These are phyloP conservation scores for Mrakia hoshinonis DNA, from an alignment of 768 basidiomycete species.

Conservation along the genomic window DNA sequence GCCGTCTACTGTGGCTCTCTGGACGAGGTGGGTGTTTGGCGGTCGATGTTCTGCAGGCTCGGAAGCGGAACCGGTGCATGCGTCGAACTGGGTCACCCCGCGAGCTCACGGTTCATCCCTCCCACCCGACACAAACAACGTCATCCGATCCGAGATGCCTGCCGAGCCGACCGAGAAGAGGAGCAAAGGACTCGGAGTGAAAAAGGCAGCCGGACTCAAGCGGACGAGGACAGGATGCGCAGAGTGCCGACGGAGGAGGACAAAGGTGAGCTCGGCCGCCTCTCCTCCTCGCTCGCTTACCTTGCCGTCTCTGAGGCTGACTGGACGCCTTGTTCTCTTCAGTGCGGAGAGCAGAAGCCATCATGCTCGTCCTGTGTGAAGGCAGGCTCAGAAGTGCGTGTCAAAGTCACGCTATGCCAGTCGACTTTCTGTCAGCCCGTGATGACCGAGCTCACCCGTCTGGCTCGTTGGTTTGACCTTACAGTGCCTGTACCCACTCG, in stretches of 20 bases:
- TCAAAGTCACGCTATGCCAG: background rate
- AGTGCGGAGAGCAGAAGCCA: slow-evolving; percentile 8
- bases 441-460: too few species aligned
- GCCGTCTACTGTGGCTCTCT: too few species aligned
- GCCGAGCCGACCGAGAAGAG: background rate
- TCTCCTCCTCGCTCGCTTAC: background rate
- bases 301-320: background rate
- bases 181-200: background rate
- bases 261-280: background rate
- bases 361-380: background rate
- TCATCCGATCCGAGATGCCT: background rate
- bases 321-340: background rate
- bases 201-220: background rate
- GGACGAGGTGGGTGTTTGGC: too few species aligned
- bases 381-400: background rate
- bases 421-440: too few species aligned
- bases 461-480: too few species aligned
- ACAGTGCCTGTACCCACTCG: slow-evolving; percentile 6
- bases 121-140: background rate
- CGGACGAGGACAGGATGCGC: slow-evolving; percentile 10
- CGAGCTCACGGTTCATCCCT: background rate
- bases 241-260: background rate
- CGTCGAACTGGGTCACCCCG: background rate
- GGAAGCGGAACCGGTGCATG: background rate
- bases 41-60: background rate